Evolutionary conservation across 768 basidiomycete species (phyloP), one percentile per base, ranked within the genome.

Genomic region (Boletus tomentosulus): DNA sequence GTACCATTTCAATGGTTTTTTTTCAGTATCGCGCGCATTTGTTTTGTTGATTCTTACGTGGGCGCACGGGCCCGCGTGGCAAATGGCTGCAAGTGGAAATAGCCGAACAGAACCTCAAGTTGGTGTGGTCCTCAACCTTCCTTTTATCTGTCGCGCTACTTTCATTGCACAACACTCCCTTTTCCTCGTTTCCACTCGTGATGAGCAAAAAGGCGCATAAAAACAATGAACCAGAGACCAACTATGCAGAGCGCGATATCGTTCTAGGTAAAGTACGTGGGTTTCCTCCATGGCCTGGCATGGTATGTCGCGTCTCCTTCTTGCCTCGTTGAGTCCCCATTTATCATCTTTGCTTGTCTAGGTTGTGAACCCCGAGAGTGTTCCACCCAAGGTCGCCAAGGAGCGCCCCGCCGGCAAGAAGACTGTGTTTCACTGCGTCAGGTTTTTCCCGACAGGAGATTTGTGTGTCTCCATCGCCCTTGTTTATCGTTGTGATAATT

Each of bases 231-330:
- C 67, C 72, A 59, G 67, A 66, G 57, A 67, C 76, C 12, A 74
- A 75, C 44, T 96, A 89, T 69, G 78, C 79, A 24, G 66, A 79
- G 51, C 85, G 88, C 71, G 94, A 98, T 65, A 77, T 93, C 61
- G 92, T 98, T 37, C 83, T 98, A 56, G 93, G 83, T 25, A 95
- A 96, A 77, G 75, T 99, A 68, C 91, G 90, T 74, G 97, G 96
- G 10, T 98, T 78, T 74, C 93, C 97, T 2, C 80, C 89, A 4
- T 99, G 97, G 97, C 97, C 94, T 51, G 92, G 85, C 68, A 88
- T 90, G 76, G 96, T 96, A 67, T 73, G 90, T 81, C 54, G 57
- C 64, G 65, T 60, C 56, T 60, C 46, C 58, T 58, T 46, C 55
- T 56, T 53, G 56, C 50, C 44, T 46, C 50, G 46, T 39, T 44